Conservation (phyloP, 73 alveolate species). For the Stentor roeselii region DNA sequence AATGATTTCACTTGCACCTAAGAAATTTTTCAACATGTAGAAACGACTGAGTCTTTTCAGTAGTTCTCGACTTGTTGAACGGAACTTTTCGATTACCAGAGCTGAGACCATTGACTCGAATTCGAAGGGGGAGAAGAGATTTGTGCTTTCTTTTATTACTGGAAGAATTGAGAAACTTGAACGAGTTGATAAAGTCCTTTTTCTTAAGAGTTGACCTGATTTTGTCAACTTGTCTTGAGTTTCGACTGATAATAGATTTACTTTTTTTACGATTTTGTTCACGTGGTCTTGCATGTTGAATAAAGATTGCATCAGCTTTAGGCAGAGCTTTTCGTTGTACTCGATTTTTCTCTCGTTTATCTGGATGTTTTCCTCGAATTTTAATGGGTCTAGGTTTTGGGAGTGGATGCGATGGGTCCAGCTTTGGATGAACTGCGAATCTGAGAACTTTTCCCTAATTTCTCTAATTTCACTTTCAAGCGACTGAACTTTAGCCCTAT, state of each 20-base stretch:
- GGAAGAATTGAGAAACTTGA: neutral
- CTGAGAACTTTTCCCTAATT: neutral
- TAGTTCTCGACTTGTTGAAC: neutral
- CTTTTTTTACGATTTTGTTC: neutral
- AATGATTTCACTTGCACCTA: neutral
- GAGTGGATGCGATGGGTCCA: neutral
- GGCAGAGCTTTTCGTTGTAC: neutral
- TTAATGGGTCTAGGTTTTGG: no score
- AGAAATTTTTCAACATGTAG: neutral
- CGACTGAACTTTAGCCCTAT: neutral
- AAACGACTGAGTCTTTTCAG: neutral
- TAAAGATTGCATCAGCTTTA: neutral
- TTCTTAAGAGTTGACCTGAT: neutral
- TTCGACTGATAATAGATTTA: neutral
- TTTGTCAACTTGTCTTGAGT: no score
- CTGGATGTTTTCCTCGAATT: no score
- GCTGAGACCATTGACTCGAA: neutral
- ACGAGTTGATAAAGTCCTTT: neutral
- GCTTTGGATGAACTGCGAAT: neutral
- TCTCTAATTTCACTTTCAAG: neutral
- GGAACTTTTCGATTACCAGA: neutral
- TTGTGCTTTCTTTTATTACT: neutral
- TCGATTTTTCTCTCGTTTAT: neutral
- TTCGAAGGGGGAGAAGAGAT: no score
- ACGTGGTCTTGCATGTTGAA: neutral